phyloP scores from a whole-genome alignment of 75 land plant genomes.

The Chamaecyparis obtusa region DNA sequence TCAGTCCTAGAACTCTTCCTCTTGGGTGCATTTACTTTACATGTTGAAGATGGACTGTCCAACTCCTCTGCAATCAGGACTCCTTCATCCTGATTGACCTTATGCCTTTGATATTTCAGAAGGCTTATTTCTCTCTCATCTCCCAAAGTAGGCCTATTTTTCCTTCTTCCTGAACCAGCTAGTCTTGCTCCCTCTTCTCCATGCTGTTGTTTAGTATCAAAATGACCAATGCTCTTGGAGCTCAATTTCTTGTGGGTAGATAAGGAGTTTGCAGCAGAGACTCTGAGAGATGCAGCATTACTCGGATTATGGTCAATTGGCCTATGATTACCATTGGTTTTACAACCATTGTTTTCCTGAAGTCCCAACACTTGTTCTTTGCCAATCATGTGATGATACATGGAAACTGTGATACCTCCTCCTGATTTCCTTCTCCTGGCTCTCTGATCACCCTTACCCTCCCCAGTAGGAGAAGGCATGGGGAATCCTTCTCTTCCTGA shows the following conservation, averaged over 20 bases:
- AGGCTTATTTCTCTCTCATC: slow-evolving; percentile 1
- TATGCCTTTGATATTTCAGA: neutral
- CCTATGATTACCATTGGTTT: neutral
- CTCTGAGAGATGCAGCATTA: neutral
- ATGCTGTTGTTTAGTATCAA: neutral
- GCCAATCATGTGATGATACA: neutral
- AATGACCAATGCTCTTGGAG: slow-evolving; percentile 3
- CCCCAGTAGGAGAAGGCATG: neutral
- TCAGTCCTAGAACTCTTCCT: slow-evolving; percentile 4
- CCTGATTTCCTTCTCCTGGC: slow-evolving; percentile 1
- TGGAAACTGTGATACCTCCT: neutral
- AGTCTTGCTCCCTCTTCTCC: neutral
- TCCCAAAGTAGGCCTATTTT: neutral
- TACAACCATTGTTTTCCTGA: neutral
- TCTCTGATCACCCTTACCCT: slow-evolving; percentile 8
- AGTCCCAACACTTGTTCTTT: neutral
- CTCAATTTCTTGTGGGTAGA: neutral
- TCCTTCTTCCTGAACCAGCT: slow-evolving; percentile 7
- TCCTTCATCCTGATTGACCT: neutral
- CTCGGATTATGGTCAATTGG: slow-evolving; percentile 7
- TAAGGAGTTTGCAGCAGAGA: neutral
- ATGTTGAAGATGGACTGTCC: neutral
- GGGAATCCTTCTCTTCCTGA: slow-evolving; percentile 11
- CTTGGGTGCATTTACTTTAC: neutral
- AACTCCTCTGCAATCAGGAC: neutral